phyloP scores from a whole-genome alignment of 495 filamentous ascomycete genomes.

The Tuber calosporum region DNA sequence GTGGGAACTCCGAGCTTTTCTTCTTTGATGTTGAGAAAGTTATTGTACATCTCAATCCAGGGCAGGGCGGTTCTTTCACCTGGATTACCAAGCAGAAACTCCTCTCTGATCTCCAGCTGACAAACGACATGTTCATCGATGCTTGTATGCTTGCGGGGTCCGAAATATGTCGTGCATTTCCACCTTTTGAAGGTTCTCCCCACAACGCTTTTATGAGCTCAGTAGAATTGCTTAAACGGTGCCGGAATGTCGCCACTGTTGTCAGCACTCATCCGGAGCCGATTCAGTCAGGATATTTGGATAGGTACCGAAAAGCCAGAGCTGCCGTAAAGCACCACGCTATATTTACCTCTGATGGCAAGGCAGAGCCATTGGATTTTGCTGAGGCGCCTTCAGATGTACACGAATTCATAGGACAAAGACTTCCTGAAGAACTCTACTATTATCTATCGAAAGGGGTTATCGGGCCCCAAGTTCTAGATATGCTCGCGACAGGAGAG shows the following conservation, averaged over 20 bases:
- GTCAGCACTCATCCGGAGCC: constrained; percentile 60
- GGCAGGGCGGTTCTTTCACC: constrained; percentile 52
- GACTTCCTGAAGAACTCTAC: constrained; percentile 84
- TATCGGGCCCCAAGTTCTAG: constrained; percentile 69
- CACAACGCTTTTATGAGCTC: constrained; percentile 29
- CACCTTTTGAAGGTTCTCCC: constrained; percentile 55
- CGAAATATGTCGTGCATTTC: constrained; percentile 67
- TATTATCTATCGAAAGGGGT: constrained; percentile 81
- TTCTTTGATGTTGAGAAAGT: constrained; percentile 79
- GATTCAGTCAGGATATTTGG: constrained; percentile 64
- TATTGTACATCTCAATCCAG: constrained; percentile 70
- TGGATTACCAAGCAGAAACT: constrained; percentile 67
- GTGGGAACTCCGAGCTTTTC: constrained; percentile 78
- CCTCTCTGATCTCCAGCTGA: constrained; percentile 61
- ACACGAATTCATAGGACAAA: constrained; percentile 80
- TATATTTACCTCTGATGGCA: constrained; percentile 65
- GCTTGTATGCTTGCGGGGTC: constrained; percentile 78
- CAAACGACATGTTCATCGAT: constrained; percentile 69
- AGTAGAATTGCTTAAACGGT: constrained; percentile 35
- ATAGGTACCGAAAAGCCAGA: constrained; percentile 73
- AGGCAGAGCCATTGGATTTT: constrained; percentile 62
- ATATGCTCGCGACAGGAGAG: constrained; percentile 70
- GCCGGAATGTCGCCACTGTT: constrained; percentile 55
- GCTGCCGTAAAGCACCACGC: constrained; percentile 83
- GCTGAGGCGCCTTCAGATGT: constrained; percentile 68